phyloP scores from a whole-genome alignment of 2,329 filamentous ascomycete species.

The Monilinia laxa region DNA sequence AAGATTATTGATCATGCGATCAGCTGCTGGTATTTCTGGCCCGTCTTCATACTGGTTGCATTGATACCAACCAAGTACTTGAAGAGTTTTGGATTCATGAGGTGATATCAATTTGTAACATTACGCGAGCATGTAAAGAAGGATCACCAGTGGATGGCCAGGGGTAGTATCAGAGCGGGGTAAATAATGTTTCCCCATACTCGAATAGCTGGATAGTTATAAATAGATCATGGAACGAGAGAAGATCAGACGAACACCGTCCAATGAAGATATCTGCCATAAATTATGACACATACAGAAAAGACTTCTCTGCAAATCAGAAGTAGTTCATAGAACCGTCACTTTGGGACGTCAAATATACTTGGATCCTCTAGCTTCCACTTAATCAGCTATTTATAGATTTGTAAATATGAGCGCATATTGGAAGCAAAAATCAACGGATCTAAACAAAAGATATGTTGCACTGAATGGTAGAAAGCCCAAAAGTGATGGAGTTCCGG shows the following conservation, averaged over 20 bases:
- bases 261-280: too few relatives aligned
- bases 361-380: neutral
- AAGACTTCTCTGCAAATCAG: neutral
- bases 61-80: too few relatives aligned
- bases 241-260: neutral
- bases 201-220: neutral
- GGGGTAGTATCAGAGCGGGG: neutral
- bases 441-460: too few relatives aligned
- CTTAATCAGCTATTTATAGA: neutral
- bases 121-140: neutral
- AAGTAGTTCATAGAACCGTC: neutral
- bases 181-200: neutral
- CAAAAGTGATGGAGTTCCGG: neutral
- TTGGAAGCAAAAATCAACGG: neutral
- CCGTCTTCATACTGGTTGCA: neutral
- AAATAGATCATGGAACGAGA: neutral
- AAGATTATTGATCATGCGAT: neutral
- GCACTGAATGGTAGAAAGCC: neutral
- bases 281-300: neutral
- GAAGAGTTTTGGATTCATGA: too few relatives aligned
- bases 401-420: neutral
- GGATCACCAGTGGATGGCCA: too few relatives aligned
- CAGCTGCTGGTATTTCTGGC: neutral
- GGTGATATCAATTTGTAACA: neutral
- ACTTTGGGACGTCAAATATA: neutral